Conservation (phyloP, 2,329 filamentous ascomycete species). For the Fusarium sublunatum region DNA sequence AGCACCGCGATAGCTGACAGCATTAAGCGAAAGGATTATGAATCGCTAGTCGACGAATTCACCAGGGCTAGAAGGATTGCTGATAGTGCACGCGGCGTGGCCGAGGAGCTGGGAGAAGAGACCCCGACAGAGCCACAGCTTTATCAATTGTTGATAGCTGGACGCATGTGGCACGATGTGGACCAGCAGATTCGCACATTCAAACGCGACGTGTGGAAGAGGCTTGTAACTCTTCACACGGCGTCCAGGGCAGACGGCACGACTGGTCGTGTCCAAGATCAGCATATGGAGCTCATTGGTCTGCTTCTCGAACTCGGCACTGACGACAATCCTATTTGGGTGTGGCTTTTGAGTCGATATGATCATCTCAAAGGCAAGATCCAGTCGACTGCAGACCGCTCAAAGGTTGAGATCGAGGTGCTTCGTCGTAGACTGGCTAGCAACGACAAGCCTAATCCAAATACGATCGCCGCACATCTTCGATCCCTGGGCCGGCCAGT, state of each 20-base stretch:
- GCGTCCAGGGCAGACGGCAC: conserved; percentile 60
- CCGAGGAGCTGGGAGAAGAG: conserved; percentile 64
- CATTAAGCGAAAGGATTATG: conserved; percentile 92
- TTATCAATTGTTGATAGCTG: conserved; percentile 87
- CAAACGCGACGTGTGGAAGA: conserved; percentile 90
- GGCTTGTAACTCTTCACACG: conserved; percentile 75
- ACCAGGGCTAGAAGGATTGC: conserved; percentile 83
- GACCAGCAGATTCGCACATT: conserved; percentile 86
- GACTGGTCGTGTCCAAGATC: conserved; percentile 73
- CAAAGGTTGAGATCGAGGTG: conserved; percentile 92
- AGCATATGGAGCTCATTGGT: conserved; percentile 90
- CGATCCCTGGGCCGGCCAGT: conserved; percentile 76
- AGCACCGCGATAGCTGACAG: conserved; percentile 81
- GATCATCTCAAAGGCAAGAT: conserved; percentile 91
- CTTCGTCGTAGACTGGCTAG: conserved; percentile 82
- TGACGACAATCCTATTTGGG: conserved; percentile 95
- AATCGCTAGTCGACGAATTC: conserved; percentile 87
- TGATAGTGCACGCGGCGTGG: conserved; percentile 79
- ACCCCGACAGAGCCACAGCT: conserved; percentile 81
- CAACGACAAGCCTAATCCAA: conserved; percentile 75
- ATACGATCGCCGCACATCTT: conserved; percentile 79
- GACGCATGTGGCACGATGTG: conserved; percentile 94
- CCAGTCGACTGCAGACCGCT: conserved; percentile 81
- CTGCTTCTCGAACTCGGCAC: conserved; percentile 93
- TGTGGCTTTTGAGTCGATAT: conserved; percentile 91